Percentiles rank a stretch among this genome's conserved stretches.
Conservation (phyloP, 2,329 filamentous ascomycete genomes). For the Hirsutella thompsonii region DNA sequence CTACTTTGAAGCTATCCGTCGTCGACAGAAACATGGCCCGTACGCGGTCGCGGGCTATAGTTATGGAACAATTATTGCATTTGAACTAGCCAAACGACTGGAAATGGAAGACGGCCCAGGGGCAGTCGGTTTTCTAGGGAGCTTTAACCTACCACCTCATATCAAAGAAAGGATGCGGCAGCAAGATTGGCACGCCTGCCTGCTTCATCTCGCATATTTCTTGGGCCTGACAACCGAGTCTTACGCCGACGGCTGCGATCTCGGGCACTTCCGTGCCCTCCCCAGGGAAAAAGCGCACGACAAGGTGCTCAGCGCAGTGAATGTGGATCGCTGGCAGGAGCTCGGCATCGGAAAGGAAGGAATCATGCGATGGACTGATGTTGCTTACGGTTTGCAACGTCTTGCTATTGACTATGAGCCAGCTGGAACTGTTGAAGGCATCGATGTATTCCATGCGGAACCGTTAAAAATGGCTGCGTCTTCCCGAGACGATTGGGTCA, state of each 20-base stretch:
- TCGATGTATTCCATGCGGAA: constrained; percentile 3
- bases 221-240: constrained; percentile 23
- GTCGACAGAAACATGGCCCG: constrained; percentile 21
- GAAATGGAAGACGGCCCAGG: constrained; percentile 18
- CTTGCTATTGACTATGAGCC: constrained; percentile 27
- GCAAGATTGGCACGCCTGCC: constrained; percentile 22
- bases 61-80: constrained; percentile 35
- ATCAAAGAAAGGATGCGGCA: constrained; percentile 26
- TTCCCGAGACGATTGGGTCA: constrained; percentile 3
- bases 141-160: constrained; percentile 30
- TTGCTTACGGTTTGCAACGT: constrained; percentile 18
- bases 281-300: constrained; percentile 3
- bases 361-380: constrained; percentile 20
- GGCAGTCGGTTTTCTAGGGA: constrained; percentile 28
- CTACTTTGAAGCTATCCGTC: constrained; percentile 6
- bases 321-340: constrained; percentile 13
- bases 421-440: neutral
- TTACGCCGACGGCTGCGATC: constrained; percentile 2
- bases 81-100: constrained; percentile 34
- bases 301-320: constrained; percentile 10
- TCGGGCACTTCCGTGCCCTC: neutral
- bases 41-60: constrained; percentile 40
- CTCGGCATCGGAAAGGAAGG: constrained; percentile 14
- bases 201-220: constrained; percentile 27
- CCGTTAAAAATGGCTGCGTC: constrained; percentile 1